Evolutionary conservation across 257 asterid genomes (phyloP).

Genomic region (Solanum lycopersicoides): DNA sequence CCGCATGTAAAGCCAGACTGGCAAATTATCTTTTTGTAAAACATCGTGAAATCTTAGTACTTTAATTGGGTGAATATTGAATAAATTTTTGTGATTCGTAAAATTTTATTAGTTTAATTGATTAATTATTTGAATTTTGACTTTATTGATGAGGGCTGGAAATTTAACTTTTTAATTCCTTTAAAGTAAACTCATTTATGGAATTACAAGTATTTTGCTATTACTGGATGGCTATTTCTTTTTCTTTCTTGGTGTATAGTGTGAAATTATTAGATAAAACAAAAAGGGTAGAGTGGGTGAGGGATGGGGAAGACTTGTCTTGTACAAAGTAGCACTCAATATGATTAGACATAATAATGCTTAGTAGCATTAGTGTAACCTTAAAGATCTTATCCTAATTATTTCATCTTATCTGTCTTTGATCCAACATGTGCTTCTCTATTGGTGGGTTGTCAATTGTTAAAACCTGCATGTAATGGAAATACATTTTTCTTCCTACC

Average conservation of each 20-base stretch:
- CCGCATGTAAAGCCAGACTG: neutral
- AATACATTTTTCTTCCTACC: neutral
- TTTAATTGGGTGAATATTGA: too few relatives aligned
- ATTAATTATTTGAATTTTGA: too few relatives aligned
- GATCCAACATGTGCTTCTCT: neutral
- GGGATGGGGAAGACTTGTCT: neutral
- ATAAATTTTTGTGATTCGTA: fast-evolving
- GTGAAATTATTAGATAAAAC: neutral
- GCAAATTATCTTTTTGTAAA: neutral
- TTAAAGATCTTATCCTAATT: neutral
- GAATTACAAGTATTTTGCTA: neutral
- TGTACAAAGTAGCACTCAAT: neutral
- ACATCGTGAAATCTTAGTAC: neutral
- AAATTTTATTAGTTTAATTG: too few relatives aligned
- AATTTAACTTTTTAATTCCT: too few relatives aligned
- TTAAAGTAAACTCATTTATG: neutral
- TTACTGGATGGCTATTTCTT: neutral
- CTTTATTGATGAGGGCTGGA: too few relatives aligned
- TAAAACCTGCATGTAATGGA: neutral
- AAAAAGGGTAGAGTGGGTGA: neutral
- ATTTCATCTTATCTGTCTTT: neutral
- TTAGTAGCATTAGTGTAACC: neutral
- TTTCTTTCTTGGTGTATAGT: neutral
- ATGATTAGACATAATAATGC: neutral
- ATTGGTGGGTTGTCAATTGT: neutral